Evolutionary conservation across 75 land plant genomes (phyloP).

Genomic region (Cupressus sempervirens): DNA sequence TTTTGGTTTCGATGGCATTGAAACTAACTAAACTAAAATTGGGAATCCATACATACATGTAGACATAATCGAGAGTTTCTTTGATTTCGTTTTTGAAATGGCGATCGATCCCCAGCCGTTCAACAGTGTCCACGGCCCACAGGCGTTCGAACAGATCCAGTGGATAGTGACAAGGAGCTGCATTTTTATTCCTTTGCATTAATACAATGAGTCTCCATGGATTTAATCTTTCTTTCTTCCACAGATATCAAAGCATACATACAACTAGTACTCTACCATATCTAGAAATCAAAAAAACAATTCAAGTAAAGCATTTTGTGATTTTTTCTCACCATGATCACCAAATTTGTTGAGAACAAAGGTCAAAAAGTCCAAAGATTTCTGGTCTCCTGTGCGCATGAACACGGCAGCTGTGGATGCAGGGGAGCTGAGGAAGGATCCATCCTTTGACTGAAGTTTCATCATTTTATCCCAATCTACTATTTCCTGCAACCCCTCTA

Average conservation of each 20-base stretch:
- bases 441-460: constrained; percentile 23
- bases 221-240: not conserved
- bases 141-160: constrained; percentile 39
- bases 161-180: constrained; percentile 15
- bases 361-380: constrained; percentile 19
- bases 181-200: not conserved
- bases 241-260: too few species aligned
- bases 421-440: constrained; percentile 31
- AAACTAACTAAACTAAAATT: not conserved
- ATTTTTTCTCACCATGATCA: constrained; percentile 9
- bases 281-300: not conserved
- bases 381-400: constrained; percentile 21
- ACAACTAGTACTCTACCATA: too few species aligned
- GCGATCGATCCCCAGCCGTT: constrained; percentile 39
- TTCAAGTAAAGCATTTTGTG: not conserved
- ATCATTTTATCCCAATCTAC: constrained; percentile 22
- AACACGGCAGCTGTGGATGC: constrained; percentile 25
- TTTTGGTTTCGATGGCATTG: not conserved
- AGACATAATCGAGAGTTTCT: constrained; percentile 22
- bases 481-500: constrained; percentile 27
- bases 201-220: not conserved
- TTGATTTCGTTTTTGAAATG: constrained; percentile 20
- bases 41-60: constrained; percentile 15
- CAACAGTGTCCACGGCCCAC: constrained; percentile 51
- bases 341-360: constrained; percentile 18